Base-by-base conservation (phyloP, 768 basidiomycete species). In the Daedaleopsis sinensis region DNA sequence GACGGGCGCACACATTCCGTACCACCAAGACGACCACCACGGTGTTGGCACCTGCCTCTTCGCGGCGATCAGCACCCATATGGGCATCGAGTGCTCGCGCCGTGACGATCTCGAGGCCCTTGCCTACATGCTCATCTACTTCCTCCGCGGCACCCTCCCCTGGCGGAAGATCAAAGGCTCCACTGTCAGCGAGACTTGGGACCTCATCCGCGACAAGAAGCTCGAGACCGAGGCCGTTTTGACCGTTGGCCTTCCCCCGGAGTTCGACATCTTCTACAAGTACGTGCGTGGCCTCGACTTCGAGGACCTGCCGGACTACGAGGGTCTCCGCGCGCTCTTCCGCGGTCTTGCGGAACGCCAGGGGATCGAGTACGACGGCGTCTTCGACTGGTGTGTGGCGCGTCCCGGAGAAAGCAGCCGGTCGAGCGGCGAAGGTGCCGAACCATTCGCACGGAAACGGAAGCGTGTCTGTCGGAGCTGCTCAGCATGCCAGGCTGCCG, bases 291-390 rank as follows among this genome's bases (percentile, higher is more conserved):
- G 86, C 1, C 84, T 96, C 38, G 89, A 89, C 64, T 95, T 94
- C 67, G 91, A 91, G 68, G 93, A 95, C 77, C 80, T 92, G 43
- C 94, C 93, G 11, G 94, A 96, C 74, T 96, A 95, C 68, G 88
- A 87, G 47, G 93, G 93, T 27, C 78, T 94, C 23, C 82, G 93
- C 46, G 83, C 82, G 48, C 81, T 93, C 48, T 92, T 94, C 73
- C 80, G 82, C 16, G 83, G 81, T 8, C 70, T 76, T 15, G 74
- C 71, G 16, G 66, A 70, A 21, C 66, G 66, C 42, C 66, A 70
- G 36, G 60, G 65, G 24, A 69, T 72, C 58, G 65, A 62, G 42
- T 73, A 71, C 55, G 72, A 73, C 51, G 63, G 70, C 36, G 63
- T 56, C 18, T 73, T 72, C 54, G 72, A 73, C 58, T 73, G 72